Evolutionary conservation across 2,329 filamentous ascomycete species (phyloP).

Genomic region (Elsinoe arachidis): DNA sequence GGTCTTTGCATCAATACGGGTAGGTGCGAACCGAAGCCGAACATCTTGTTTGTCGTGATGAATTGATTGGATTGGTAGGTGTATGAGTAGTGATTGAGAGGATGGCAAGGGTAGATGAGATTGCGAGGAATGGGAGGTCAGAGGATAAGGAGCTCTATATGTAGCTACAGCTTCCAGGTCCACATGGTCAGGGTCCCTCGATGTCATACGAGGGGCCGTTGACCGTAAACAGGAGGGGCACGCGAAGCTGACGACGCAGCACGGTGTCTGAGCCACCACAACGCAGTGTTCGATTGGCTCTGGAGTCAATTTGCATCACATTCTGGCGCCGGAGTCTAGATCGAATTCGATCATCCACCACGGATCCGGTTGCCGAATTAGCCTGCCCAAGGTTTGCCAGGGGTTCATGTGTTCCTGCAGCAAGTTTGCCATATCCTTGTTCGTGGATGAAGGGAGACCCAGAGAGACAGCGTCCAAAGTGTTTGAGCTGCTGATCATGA

Average conservation of each 20-base stretch:
- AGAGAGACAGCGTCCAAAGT: no score
- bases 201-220: slow-evolving; percentile 5
- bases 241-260: slow-evolving; percentile 8
- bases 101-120: slow-evolving; percentile 12
- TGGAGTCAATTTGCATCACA: not conserved
- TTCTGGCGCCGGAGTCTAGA: slow-evolving; percentile 4
- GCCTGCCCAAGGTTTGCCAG: not conserved
- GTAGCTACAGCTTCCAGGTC: slow-evolving; percentile 6
- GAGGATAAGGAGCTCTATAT: slow-evolving; percentile 34
- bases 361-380: slow-evolving; percentile 1
- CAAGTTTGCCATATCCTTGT: not conserved
- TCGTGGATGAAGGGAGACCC: no score
- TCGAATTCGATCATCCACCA: not conserved
- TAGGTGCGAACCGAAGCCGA: slow-evolving; percentile 34
- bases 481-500: no score
- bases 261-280: not conserved
- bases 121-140: slow-evolving; percentile 38
- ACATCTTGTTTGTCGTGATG: slow-evolving; percentile 30
- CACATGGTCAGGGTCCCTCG: not conserved
- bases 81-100: slow-evolving; percentile 1
- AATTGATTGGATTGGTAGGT: slow-evolving; percentile 3
- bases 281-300: not conserved
- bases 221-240: slow-evolving; percentile 7
- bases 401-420: not conserved
- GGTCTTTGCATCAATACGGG: not conserved